Conservation (phyloP, 108 stramenopile species). For the Nitzschia sp. region DNA sequence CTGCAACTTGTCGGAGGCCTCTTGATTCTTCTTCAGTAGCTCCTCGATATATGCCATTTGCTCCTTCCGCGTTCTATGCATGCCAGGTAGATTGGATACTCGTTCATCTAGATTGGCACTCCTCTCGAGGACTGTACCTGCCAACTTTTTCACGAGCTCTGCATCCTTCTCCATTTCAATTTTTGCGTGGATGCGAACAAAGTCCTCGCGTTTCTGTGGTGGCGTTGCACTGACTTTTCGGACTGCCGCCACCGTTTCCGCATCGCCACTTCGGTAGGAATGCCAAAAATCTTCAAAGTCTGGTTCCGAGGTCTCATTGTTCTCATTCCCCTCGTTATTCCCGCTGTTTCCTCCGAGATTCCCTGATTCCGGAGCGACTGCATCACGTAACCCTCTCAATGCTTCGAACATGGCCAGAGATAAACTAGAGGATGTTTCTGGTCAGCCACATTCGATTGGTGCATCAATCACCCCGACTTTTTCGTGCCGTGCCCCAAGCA, state of each 20-base stretch:
- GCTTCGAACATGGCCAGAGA: slow-evolving; percentile 89
- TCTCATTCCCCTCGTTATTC: slow-evolving; percentile 14
- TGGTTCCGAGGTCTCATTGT: slow-evolving; percentile 30
- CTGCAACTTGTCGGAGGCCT: slow-evolving; percentile 54
- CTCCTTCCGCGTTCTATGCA: slow-evolving; percentile 66
- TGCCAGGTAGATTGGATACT: slow-evolving; percentile 69
- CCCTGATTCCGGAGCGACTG: slow-evolving; percentile 76
- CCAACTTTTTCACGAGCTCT: slow-evolving; percentile 52
- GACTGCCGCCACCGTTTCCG: slow-evolving; percentile 40
- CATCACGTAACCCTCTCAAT: slow-evolving; percentile 81
- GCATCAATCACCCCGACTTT: too few species aligned
- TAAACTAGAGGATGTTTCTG: slow-evolving; percentile 29
- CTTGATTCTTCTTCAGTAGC: slow-evolving; percentile 58
- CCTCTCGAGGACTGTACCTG: slow-evolving; percentile 65
- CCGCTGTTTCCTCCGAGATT: slow-evolving; percentile 42
- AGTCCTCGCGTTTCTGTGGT: slow-evolving; percentile 62
- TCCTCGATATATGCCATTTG: slow-evolving; percentile 74
- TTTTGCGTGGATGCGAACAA: slow-evolving; percentile 48
- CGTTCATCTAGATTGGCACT: slow-evolving; percentile 71
- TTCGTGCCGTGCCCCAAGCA: too few species aligned
- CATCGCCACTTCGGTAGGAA: slow-evolving; percentile 47
- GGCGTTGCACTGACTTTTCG: slow-evolving; percentile 16
- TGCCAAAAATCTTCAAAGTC: slow-evolving; percentile 68
- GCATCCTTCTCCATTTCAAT: slow-evolving; percentile 67
- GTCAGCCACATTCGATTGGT: too few species aligned